A percentile compares a stretch with the other conserved stretches of the same genome.
phyloP scores from a whole-genome alignment of 495 filamentous ascomycete genomes.

The Hyaloscypha variabilis region DNA sequence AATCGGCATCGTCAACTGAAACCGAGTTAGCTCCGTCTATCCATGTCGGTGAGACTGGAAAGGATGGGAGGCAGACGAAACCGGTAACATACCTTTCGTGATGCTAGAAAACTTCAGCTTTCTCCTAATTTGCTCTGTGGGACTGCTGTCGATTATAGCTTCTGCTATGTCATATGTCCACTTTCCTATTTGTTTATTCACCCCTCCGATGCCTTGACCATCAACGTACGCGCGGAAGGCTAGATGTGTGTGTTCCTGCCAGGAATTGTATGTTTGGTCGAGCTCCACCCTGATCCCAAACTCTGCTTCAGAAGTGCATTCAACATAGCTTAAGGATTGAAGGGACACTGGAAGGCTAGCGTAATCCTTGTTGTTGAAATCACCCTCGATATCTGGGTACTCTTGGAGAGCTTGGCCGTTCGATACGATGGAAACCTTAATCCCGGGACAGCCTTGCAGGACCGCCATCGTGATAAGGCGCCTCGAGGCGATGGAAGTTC shows the following conservation, averaged over 20 bases:
- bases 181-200: background rate
- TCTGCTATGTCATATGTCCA: background rate
- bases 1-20: constrained; percentile 34
- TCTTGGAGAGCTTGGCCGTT: constrained; percentile 32
- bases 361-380: background rate
- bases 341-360: background rate
- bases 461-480: constrained; percentile 36
- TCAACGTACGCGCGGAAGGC: constrained; percentile 20
- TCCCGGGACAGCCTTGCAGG: constrained; percentile 32
- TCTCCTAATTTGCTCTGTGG: constrained; percentile 7
- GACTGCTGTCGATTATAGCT: constrained; percentile 8
- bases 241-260: constrained; percentile 3
- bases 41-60: constrained; percentile 6
- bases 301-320: constrained; percentile 34
- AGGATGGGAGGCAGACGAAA: background rate
- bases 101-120: constrained; percentile 32
- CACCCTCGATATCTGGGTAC: constrained; percentile 36
- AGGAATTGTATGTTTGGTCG: constrained; percentile 3
- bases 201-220: constrained; percentile 4
- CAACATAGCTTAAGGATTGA: constrained; percentile 34
- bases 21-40: constrained; percentile 5
- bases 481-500: background rate
- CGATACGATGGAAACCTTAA: constrained; percentile 34
- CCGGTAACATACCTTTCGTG: constrained; percentile 30
- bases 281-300: constrained; percentile 28